Conservation (phyloP, 2,329 filamentous ascomycete species). For the Fusarium falciforme region DNA sequence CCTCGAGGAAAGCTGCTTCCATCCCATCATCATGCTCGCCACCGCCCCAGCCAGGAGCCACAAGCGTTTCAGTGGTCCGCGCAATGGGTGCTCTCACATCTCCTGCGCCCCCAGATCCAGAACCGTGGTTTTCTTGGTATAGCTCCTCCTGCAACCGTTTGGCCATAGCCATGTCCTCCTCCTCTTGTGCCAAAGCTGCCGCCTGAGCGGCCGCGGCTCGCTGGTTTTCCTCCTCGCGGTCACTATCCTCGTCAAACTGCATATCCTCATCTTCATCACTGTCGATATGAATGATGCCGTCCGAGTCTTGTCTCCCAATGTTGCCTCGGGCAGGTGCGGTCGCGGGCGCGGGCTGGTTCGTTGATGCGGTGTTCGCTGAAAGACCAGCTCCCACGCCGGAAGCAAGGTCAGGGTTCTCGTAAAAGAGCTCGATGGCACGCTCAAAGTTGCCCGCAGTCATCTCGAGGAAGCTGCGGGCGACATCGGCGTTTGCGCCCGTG, state of each 20-base stretch:
- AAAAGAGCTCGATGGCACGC: slow-evolving; percentile 90
- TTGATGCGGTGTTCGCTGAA: slow-evolving; percentile 33
- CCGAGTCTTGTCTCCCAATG: slow-evolving; percentile 49
- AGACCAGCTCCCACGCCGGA: slow-evolving; percentile 50
- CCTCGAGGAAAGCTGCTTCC: slow-evolving; percentile 72
- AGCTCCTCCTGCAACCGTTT: slow-evolving; percentile 91
- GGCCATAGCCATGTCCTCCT: slow-evolving; percentile 95
- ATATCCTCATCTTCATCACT: slow-evolving; percentile 55
- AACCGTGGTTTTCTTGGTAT: slow-evolving; percentile 67
- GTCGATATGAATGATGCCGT: slow-evolving; percentile 70
- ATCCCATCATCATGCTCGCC: slow-evolving; percentile 62
- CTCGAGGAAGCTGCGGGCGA: slow-evolving; percentile 85
- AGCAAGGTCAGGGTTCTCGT: slow-evolving; percentile 83
- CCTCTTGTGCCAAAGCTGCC: slow-evolving; percentile 67
- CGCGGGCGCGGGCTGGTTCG: slow-evolving; percentile 45
- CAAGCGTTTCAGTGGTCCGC: slow-evolving; percentile 89
- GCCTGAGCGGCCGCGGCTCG: slow-evolving; percentile 55
- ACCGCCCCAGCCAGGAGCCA: slow-evolving; percentile 71
- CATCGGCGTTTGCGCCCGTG: slow-evolving; percentile 78
- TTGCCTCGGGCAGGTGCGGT: slow-evolving; percentile 33
- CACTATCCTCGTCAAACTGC: slow-evolving; percentile 53
- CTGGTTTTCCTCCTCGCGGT: slow-evolving; percentile 54
- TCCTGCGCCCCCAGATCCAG: slow-evolving; percentile 57
- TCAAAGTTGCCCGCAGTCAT: slow-evolving; percentile 87
- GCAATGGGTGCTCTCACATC: slow-evolving; percentile 90